Evolutionary conservation across 805 yeast genomes (phyloP), one percentile per base, ranked within the genome.

Genomic region (Candida rishiriensis): DNA sequence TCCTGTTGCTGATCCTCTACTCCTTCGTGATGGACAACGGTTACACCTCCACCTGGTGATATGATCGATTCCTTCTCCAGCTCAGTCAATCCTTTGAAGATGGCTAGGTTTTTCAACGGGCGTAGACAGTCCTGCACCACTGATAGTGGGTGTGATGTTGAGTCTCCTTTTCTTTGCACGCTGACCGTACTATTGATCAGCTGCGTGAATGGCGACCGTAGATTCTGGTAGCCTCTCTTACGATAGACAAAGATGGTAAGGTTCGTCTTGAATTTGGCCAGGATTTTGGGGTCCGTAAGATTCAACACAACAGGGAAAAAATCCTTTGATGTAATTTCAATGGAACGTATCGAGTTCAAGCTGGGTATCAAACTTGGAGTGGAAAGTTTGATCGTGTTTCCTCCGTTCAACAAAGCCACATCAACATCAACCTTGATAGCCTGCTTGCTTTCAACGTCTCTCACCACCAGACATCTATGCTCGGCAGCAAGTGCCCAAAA

Each of bases 401-500:
- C 79, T 1, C 81, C 79, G 54, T 71, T 57, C 28, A 65, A 65
- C 46, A 72, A 39, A 6, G 50, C 48, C 34, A 66, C 34, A 35
- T 63, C 45, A 61, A 74, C 52, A 38, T 68, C 55, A 61, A 78
- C 34, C 65, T 75, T 72, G 13, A 79, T 69, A 0, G 88, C 82
- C 34, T 68, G 71, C 4, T 71, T 76, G 0, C 83, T 74, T 16
- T 75, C 76, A 9, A 84, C 80, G 58, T 89, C 88, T 44, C 93
- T 72, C 1, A 84, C 73, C 4, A 86, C 75, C n/a, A 93, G 65
- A 59, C 97, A 88, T 46, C 97, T 69, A 2, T 84, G 84, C 52
- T 83, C 89, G 4, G 85, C 83, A 0, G 95, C 78, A 48, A 93
- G 65, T 1, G 89, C 84, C 97, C 98, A 93, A 51, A 93, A 83